These are phyloP conservation scores for Aquilaria agallochum DNA, from an alignment of 441 rosid genomes.

Conservation along the genomic window DNA sequence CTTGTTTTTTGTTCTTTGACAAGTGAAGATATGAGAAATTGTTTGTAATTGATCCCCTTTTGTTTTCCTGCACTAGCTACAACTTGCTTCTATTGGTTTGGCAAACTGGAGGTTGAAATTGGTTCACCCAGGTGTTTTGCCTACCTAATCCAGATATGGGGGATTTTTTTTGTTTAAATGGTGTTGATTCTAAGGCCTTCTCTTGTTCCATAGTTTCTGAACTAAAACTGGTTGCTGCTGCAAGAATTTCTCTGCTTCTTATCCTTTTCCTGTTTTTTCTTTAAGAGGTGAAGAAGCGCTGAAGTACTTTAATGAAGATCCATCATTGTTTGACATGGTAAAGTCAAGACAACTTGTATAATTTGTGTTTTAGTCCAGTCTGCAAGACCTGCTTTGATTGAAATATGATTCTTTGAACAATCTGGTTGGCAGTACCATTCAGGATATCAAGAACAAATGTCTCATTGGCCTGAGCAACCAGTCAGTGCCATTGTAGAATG, in stretches of 20 bases:
- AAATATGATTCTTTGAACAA: slow-evolving; percentile 4
- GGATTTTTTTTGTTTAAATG: no score
- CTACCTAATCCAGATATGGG: no score
- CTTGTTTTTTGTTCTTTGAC: neutral
- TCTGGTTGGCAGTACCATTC: slow-evolving; percentile 62
- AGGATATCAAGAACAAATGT: slow-evolving; percentile 95
- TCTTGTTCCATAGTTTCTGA: no score
- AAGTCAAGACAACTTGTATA: neutral
- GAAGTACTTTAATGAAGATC: slow-evolving; percentile 68
- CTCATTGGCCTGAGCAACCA: slow-evolving; percentile 91
- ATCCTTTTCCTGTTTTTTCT: neutral
- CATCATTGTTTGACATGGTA: slow-evolving; percentile 75
- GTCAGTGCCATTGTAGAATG: slow-evolving; percentile 68
- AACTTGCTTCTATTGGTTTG: no score
- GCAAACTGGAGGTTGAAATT: no score
- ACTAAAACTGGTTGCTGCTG: no score
- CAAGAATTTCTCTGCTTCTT: no score
- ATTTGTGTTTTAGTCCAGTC: neutral
- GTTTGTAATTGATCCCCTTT: no score
- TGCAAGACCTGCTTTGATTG: neutral
- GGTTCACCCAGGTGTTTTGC: no score
- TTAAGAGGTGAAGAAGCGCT: slow-evolving; percentile 81
- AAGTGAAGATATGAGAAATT: neutral
- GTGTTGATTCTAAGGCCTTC: no score
- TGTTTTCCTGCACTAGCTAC: no score